phyloP scores from a whole-genome alignment of 148 eudicot genomes.

The Arctostaphylos glauca region DNA sequence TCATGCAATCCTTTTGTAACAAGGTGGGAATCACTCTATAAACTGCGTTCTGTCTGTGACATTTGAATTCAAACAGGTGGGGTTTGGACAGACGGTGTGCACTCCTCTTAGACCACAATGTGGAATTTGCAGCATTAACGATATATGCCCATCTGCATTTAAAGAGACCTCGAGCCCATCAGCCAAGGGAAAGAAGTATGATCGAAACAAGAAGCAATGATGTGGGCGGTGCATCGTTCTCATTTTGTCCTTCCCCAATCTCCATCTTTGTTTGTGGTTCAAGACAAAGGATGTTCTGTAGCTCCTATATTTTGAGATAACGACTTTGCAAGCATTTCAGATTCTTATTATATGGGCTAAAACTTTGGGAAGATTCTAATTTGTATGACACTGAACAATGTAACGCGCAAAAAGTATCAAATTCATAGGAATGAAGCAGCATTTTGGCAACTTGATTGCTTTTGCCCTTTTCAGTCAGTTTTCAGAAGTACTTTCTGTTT shows the following conservation, averaged over 20 bases:
- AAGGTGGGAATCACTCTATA: not conserved
- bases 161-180: slow-evolving; percentile 60
- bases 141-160: slow-evolving; percentile 83
- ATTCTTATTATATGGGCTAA: not conserved
- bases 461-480: not conserved
- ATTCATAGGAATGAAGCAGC: not conserved
- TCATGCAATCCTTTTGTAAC: not conserved
- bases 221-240: slow-evolving; percentile 8
- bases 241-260: not conserved
- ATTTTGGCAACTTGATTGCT: not conserved
- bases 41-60: not conserved
- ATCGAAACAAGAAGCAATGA: slow-evolving; percentile 13
- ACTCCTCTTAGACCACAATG: slow-evolving; percentile 83
- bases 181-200: slow-evolving; percentile 53
- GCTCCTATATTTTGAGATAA: not conserved
- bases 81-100: slow-evolving; percentile 93
- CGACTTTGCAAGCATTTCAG: not conserved
- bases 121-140: slow-evolving; percentile 52
- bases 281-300: not conserved
- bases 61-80: slow-evolving; percentile 49
- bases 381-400: not conserved
- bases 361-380: not conserved
- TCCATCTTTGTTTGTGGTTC: not conserved
- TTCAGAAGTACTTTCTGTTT: not conserved
- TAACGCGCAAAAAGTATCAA: not conserved